A percentile compares a stretch with the other conserved stretches of the same genome.
Evolutionary conservation across 371 early-diverging fungal genomes (phyloP).

Genomic region (Syncephalastrum sp.): DNA sequence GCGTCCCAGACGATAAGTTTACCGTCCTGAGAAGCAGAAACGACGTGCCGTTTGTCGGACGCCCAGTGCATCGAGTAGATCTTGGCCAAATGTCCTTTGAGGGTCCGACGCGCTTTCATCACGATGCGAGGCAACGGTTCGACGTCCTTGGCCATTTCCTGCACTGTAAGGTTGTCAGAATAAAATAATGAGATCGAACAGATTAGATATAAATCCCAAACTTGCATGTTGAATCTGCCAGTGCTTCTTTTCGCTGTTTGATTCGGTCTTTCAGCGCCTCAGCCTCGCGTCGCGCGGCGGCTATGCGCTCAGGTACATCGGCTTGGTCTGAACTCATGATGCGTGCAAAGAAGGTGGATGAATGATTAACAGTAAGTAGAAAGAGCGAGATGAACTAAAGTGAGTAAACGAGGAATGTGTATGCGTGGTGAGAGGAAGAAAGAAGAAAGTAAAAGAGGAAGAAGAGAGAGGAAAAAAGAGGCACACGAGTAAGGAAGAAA

Average conservation of each 20-base stretch:
- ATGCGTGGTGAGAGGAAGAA: conserved; percentile 6
- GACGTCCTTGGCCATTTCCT: conserved; percentile 60
- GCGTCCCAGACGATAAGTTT: conserved; percentile 98
- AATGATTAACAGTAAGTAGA: neutral
- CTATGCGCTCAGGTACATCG: conserved; percentile 70
- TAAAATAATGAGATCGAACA: neutral
- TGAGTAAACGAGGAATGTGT: neutral
- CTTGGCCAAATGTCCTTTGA: conserved; percentile 96
- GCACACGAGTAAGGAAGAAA: conserved; percentile 1
- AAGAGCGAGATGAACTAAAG: conserved; percentile 1
- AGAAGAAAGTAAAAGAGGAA: conserved; percentile 3
- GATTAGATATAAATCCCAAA: conserved; percentile 2
- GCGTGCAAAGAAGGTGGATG: too few relatives aligned
- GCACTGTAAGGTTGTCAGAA: conserved; percentile 19
- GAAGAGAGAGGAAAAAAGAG: neutral
- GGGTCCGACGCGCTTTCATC: conserved; percentile 93
- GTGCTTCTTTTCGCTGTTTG: conserved; percentile 86
- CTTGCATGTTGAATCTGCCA: conserved; percentile 92
- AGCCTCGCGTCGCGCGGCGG: conserved; percentile 91
- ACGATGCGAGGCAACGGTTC: conserved; percentile 87
- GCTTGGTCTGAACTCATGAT: too few relatives aligned
- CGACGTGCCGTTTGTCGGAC: conserved; percentile 88
- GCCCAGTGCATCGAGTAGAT: conserved; percentile 99
- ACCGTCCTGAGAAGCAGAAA: conserved; percentile 97
- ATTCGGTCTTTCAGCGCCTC: conserved; percentile 94